These are phyloP conservation scores for Vigna reflexopilosa DNA, from an alignment of 306 rosid genomes.

Conservation along the genomic window DNA sequence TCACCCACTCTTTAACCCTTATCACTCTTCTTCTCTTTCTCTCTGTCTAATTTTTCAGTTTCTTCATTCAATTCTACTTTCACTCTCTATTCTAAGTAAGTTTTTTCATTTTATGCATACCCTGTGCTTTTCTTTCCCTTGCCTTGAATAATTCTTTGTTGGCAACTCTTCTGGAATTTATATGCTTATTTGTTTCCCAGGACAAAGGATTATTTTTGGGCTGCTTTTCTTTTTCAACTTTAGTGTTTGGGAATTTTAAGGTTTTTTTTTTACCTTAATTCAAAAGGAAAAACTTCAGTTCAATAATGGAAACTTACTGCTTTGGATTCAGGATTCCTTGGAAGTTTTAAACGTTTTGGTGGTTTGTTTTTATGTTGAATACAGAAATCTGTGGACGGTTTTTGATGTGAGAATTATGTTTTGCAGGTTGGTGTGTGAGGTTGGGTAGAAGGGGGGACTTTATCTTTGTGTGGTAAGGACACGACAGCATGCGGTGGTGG, in stretches of 20 bases:
- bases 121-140: neutral
- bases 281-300: neutral
- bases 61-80: constrained; percentile 24
- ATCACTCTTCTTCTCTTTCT: constrained; percentile 5
- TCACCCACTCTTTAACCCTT: neutral
- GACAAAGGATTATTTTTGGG: neutral
- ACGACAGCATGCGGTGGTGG: constrained; percentile 94
- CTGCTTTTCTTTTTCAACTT: neutral
- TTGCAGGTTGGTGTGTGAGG: constrained; percentile 44
- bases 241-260: neutral
- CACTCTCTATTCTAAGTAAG: constrained; percentile 46
- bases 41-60: constrained; percentile 7
- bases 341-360: neutral
- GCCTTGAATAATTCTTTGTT: neutral
- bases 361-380: neutral
- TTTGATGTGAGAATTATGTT: constrained; percentile 37
- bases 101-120: constrained; percentile 13
- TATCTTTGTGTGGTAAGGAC: constrained; percentile 46
- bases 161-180: neutral
- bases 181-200: neutral
- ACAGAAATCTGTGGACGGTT: neutral
- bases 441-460: constrained; percentile 29
- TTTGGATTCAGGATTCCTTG: neutral
- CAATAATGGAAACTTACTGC: neutral
- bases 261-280: neutral